Base-by-base conservation (phyloP, 371 early-diverging fungal genomes). In the Lichtheimia ramosa region DNA sequence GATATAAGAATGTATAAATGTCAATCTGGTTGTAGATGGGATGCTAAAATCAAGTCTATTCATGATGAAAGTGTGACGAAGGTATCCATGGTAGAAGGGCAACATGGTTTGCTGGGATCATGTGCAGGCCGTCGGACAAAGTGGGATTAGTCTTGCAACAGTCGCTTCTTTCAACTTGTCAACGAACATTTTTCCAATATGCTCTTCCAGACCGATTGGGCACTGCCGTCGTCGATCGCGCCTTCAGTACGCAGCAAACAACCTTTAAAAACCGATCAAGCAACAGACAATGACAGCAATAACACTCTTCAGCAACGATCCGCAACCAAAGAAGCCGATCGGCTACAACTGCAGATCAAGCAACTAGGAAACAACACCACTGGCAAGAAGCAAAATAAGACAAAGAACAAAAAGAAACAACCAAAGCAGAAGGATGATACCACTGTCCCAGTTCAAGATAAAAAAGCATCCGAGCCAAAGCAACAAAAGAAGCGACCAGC, bases 291-390 rank as follows among this genome's bases (percentile, higher is more conserved):
- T 51, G 27, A 51, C 15, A 27, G 13, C 25, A 51, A 25, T 25
- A 16, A 27, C 6, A 13, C 24, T 27, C 24, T 27, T 13, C 12
- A 51, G 20, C 24, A 51, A 3, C 34, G 20, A 53, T 34, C 59
- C 49, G 39, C 57, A 56, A 41, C 52, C 43, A 40, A 57, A 56
- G 74, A 74, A 52, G 72, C 73, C 1, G 68, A 74, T 69, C 64
- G 64, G 20, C 52, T 70, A 15, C 70, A 75, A 58, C 61, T 58
- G 23, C 70, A 79, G 58, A 18, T 70, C 43, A 50, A 58, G 2
- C 41, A 66, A 21, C 48, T 73, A 10, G 58, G 56, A n/a, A 51
- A 58, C 16, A 46, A 54, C 20, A 48, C 24, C 54, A 57, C 51
- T 5, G 18, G 18, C 15, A 58, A 23, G 20, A 23, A 12, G 12